Evolutionary conservation across 2,329 filamentous ascomycete species (phyloP), one percentile per base, ranked within the genome.

Genomic region (Dactylonectria macrodidyma): DNA sequence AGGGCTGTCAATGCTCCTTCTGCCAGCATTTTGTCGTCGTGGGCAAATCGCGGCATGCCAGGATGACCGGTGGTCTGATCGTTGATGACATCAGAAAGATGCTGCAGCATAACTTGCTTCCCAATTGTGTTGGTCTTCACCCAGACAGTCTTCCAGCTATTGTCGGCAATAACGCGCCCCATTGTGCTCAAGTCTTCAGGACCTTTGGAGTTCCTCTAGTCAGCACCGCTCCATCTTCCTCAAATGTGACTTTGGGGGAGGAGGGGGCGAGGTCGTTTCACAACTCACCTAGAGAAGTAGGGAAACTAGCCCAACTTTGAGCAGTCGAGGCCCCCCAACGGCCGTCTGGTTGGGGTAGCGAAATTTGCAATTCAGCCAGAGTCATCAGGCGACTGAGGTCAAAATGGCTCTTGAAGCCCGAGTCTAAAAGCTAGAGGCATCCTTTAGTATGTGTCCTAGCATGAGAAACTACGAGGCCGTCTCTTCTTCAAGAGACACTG

Each of bases 251-350:
- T 44, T 16, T 16, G 38, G 14, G 14, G 14, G 38, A 16, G 38
- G 6, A 44, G 14, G 12, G 26, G 38, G 38, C 38, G 6, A 44
- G 38, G 14, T 44, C 14, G 14, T 44, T 44, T 44, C 38, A 44
- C 14, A 38, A 16, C 30, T 12, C 24, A 59, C 56, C 56, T 59
- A 36, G 44, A 26, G 56, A 10, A 2, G 46, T 38, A 11, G 56
- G 44, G 46, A 50, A 59, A 19, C 56, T 59, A n/a, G 56, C 56
- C 56, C 56, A 59, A 14, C 56, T 36, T 24, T 59, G 56, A n/a
- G 56, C 56, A 50, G 9, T 59, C 12, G 56, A 59, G n/a, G 56
- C 56, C 1, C 56, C 44, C 56, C 56, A 59, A 38, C 56, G 56
- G n/a, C 48, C 44, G 14, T 59, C 56, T 4, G 30, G 46, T n/a